phyloP scores from a whole-genome alignment of 2,329 filamentous ascomycete genomes.

The Elsinoe necatrix region DNA sequence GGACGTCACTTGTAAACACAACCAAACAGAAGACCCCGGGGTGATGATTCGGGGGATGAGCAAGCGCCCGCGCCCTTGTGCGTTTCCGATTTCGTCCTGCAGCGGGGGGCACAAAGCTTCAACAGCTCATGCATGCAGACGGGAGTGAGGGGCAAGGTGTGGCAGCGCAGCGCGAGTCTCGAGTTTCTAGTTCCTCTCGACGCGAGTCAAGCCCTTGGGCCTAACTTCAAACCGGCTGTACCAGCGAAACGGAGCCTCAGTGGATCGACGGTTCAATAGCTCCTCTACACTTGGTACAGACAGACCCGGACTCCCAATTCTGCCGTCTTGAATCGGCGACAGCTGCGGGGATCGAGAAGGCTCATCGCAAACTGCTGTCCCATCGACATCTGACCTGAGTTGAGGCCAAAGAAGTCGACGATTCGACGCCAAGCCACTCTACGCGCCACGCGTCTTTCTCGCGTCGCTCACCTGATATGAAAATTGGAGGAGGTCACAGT shows the following conservation, averaged over 20 bases:
- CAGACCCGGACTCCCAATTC: neutral
- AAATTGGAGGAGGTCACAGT: neutral
- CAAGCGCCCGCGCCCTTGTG: constrained; percentile 1
- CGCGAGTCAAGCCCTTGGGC: constrained; percentile 6
- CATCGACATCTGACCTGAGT: constrained; percentile 4
- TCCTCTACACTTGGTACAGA: neutral
- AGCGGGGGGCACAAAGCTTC: constrained; percentile 7
- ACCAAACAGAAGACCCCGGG: neutral
- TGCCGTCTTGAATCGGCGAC: constrained; percentile 6
- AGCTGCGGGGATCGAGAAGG: constrained; percentile 6
- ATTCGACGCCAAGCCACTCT: constrained; percentile 9
- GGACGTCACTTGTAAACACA: constrained; percentile 14
- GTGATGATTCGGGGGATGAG: neutral
- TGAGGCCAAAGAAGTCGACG: neutral
- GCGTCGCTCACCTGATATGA: constrained; percentile 9
- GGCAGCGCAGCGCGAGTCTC: neutral
- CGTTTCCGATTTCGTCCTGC: constrained; percentile 13
- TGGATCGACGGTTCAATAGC: constrained; percentile 8
- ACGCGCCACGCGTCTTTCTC: constrained; percentile 13
- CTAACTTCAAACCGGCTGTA: neutral
- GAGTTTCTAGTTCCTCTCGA: neutral
- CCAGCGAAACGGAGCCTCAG: constrained; percentile 10
- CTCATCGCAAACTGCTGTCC: constrained; percentile 4
- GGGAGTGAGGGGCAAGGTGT: neutral
- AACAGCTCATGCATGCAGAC: neutral